Base-by-base conservation (phyloP, 2,329 filamentous ascomycete species). In the Monosporascus ibericus region DNA sequence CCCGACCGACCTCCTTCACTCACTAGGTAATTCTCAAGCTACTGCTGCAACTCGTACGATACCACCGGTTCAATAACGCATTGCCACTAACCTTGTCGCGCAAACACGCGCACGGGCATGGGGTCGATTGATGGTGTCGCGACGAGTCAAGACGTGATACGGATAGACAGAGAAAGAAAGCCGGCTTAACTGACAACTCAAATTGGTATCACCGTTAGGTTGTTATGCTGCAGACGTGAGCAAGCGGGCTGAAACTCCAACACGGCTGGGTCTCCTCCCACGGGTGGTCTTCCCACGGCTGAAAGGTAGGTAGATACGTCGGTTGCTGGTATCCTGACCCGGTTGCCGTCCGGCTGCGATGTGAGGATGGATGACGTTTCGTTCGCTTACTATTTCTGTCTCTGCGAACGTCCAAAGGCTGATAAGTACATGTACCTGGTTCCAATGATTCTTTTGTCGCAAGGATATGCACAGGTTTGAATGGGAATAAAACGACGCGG, bases 371-470 rank as follows among this genome's bases (percentile, higher is more conserved):
- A 46, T 14, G 42, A 30, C 3, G 38, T 40, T 27, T 8, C 20
- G 9, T 48, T 48, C 36, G 47, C n/a, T 38, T 48, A 48, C 30
- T 48, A 25, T 48, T 36, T 48, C 44, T 48, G 48, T 27, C 46
- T 14, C 44, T 24, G 50, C 44, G 30, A 42, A 47, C 44, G 34
- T 51, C 4, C 20, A 48, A 24, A 49, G 22, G 11, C 42, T 44
- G 24, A 37, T 46, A 47, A 53, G 37, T 39, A 42, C 51, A 57
- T 24, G 53, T 58, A 58, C 55, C 55, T 58, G 54, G 55, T 57
- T 60, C 58, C 50, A 38, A 47, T 39, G 49, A n/a, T 58, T 52
- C 56, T 60, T 60, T 58, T 60, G 57, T 59, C 56, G 61, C 57
- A 59, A 59, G 54, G 57, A 48, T 52, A 58, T 56, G 54, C 55